phyloP scores from a whole-genome alignment of 345 rosid genomes.

The Gossypium arboreum region DNA sequence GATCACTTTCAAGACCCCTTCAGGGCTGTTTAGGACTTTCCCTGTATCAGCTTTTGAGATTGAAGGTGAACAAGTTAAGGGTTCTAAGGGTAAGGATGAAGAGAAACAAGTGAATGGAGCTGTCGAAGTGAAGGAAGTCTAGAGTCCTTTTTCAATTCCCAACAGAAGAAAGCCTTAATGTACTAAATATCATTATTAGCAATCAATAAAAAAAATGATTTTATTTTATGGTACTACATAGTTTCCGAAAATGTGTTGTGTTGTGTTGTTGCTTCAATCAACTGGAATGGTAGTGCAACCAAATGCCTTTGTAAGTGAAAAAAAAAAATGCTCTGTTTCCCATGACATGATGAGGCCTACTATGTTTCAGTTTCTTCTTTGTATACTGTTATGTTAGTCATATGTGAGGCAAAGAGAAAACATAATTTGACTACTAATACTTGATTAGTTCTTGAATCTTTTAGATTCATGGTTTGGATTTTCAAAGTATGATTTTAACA shows the following conservation, averaged over 20 bases:
- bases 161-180: background rate
- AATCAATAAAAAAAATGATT: background rate
- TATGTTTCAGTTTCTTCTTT: background rate
- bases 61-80: conserved; percentile 36
- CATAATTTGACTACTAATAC: background rate
- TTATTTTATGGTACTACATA: background rate
- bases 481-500: background rate
- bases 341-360: background rate
- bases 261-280: no score
- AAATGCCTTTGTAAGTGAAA: background rate
- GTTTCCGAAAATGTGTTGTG: no score
- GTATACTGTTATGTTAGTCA: background rate
- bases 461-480: background rate
- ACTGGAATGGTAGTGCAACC: background rate
- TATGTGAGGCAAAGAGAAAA: background rate
- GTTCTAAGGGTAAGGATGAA: conserved; percentile 24
- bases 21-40: conserved; percentile 69
- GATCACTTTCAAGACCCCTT: conserved; percentile 72
- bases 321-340: background rate
- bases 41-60: conserved; percentile 63
- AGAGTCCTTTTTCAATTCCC: background rate
- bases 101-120: conserved; percentile 26
- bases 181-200: background rate
- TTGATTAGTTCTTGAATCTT: background rate
- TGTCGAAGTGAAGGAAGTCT: conserved; percentile 36